Evolutionary conservation across 495 filamentous ascomycete species (phyloP), one percentile per base, ranked within the genome.

Genomic region (Lophiostoma macrostomum): DNA sequence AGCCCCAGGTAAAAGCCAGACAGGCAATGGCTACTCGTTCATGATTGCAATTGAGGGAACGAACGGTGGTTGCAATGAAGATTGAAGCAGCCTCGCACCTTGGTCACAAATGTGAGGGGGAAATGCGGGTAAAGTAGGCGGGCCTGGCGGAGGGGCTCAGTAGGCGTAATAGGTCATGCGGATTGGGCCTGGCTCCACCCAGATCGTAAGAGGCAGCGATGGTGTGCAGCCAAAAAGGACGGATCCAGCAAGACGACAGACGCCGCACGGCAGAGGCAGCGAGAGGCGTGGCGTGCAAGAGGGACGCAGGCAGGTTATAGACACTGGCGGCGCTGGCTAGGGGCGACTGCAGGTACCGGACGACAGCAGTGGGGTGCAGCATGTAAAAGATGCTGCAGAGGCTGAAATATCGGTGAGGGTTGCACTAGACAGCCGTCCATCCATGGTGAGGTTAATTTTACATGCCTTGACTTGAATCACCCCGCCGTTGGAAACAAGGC

Each of bases 361-460:
- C n/a, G n/a, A n/a, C 13, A 22, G 34, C 48, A 47, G 46, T 53
- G 58, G 52, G 40, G 41, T 47, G 56, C 39, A 32, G 47, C 22
- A 30, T 20, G 43, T 43, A 25, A 18, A 29, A 56, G 40, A 46
- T 23, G 37, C 20, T 24, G 41, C 7, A 14, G 54, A 63, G 60
- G 58, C 58, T 56, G 58, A 61, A 61, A 39, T 61, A 61, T 61
- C 60, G 54, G 60, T 58, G 60, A 63, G 45, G 12, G 48, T 20
- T 16, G 32, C 47, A 42, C 39, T 51, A 48, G 27, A 23, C 6
- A 3, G n/a, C n/a, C n/a, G n/a, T n/a, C 18, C 20, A 51, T 31
- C 48, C 34, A 53, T 40, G 49, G 23, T 14, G 50, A 53, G 37
- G 47, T 47, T 46, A 58, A 63, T 63, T 47, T 63, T 58, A 48